Evolutionary conservation across 805 yeast genomes (phyloP), one percentile per base, ranked within the genome.

Genomic region (Cyberlindnera mississippiensis): DNA sequence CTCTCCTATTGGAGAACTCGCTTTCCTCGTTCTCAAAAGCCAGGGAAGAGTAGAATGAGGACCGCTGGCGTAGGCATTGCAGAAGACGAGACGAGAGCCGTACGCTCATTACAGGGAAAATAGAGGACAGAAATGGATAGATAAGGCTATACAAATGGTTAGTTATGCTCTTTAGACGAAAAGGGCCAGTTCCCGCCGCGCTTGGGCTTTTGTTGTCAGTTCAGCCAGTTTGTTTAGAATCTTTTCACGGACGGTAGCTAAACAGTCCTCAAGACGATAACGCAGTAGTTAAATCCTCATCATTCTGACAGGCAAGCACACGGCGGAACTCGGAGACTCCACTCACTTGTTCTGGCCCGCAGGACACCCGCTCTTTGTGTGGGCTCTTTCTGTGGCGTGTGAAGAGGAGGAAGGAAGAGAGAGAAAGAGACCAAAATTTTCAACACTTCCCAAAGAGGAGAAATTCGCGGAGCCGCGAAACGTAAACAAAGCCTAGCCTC

Each of bases 211-310:
- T 27, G 14, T 10, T 9, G 18, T 37, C 35, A 28, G 16, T 37
- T n/a, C 43, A 48, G 46, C 41, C 39, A 19, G 26, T 14, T 38
- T 37, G 36, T 41, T 24, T 18, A 42, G 16, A 31, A 14, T 56
- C 51, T 55, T 57, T 57, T 57, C 60, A 55, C 38, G 52, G 60
- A 57, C 52, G 50, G 62, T 57, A 57, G 20, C 52, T 29, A 57
- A 57, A 57, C 62, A 45, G 53, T 52, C 60, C 57, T 57, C 62
- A 57, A 57, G 60, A 56, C 62, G 62, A 57, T 57, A 57, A 57
- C 62, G 62, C 62, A 57, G 62, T 57, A 51, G 37, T 45, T 24
- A 40, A 46, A 48, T 46, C 47, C 50, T 55, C 61, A 56, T 56
- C 55, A 49, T 40, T 29, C 37, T 10, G 26, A 33, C 36, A 15